Conservation (phyloP, 371 early-diverging fungal genomes). For the Rhizomucor pusillus region DNA sequence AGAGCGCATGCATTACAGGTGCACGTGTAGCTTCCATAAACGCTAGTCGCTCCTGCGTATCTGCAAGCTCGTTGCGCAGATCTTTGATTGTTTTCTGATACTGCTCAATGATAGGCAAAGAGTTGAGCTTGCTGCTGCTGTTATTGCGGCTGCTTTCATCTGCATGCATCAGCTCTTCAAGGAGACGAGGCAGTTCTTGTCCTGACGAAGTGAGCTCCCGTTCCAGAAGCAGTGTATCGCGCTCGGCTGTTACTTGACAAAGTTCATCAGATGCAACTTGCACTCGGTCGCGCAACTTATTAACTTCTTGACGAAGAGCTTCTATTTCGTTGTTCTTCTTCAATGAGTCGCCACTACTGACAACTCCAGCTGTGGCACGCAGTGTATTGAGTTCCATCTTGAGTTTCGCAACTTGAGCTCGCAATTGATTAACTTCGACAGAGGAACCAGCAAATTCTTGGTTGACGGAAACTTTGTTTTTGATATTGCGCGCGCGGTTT, state of each 20-base stretch:
- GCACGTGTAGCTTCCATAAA: conserved; percentile 19
- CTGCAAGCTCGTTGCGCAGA: conserved; percentile 44
- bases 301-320: conserved; percentile 40
- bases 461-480: conserved; percentile 64
- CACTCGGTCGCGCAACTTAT: conserved; percentile 44
- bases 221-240: conserved; percentile 60
- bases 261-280: conserved; percentile 37
- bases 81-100: conserved; percentile 54
- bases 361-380: conserved; percentile 13
- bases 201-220: conserved; percentile 51
- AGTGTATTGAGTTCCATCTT: conserved; percentile 57
- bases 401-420: conserved; percentile 63
- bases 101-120: conserved; percentile 51
- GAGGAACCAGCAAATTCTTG: conserved; percentile 46
- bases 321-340: conserved; percentile 45
- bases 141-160: background rate
- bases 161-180: conserved; percentile 33
- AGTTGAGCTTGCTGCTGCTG: conserved; percentile 7
- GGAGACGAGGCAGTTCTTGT: conserved; percentile 45
- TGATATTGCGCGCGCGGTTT: conserved; percentile 83
- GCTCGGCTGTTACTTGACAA: conserved; percentile 50
- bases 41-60: conserved; percentile 35
- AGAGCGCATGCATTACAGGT: conserved; percentile 16
- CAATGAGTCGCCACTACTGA: conserved; percentile 24
- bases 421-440: conserved; percentile 64